Percentiles rank a stretch among this genome's conserved stretches.
Evolutionary conservation across 2,329 filamentous ascomycete genomes (phyloP).

Genomic region (Talaromyces sp.): DNA sequence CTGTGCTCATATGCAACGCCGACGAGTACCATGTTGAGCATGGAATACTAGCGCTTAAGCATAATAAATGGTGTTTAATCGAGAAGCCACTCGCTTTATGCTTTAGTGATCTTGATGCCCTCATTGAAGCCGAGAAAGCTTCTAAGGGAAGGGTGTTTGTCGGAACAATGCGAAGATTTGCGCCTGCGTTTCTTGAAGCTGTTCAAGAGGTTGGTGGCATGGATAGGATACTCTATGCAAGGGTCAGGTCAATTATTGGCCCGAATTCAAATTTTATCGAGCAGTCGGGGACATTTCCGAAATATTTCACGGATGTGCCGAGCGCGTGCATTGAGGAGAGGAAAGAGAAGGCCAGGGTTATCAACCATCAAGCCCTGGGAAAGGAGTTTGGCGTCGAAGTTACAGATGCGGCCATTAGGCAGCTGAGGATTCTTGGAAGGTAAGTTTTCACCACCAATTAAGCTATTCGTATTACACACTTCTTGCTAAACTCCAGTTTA

Average conservation of each 20-base stretch:
- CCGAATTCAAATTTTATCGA: constrained; percentile 40
- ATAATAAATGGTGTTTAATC: constrained; percentile 51
- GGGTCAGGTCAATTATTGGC: constrained; percentile 48
- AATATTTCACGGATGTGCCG: constrained; percentile 39
- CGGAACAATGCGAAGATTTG: constrained; percentile 57
- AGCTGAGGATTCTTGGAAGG: constrained; percentile 39
- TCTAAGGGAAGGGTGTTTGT: constrained; percentile 49
- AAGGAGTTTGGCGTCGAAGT: constrained; percentile 28
- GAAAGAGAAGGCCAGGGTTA: constrained; percentile 16
- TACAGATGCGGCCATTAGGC: constrained; percentile 19
- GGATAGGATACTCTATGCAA: constrained; percentile 48
- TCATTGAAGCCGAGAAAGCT: constrained; percentile 46
- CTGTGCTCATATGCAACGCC: constrained; percentile 47
- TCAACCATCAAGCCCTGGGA: constrained; percentile 24
- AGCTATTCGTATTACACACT: not conserved
- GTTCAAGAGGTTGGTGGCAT: constrained; percentile 49
- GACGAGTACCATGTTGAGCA: constrained; percentile 50
- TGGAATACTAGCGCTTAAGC: constrained; percentile 44
- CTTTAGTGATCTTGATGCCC: constrained; percentile 36
- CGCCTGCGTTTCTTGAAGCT: constrained; percentile 48
- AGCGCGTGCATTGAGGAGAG: constrained; percentile 20
- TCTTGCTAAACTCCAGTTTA: not conserved
- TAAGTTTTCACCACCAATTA: not conserved
- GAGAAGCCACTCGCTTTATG: constrained; percentile 55
- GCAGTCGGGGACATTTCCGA: constrained; percentile 28